Evolutionary conservation across 768 basidiomycete species (phyloP).

Genomic region (Naematelia aurantialba): DNA sequence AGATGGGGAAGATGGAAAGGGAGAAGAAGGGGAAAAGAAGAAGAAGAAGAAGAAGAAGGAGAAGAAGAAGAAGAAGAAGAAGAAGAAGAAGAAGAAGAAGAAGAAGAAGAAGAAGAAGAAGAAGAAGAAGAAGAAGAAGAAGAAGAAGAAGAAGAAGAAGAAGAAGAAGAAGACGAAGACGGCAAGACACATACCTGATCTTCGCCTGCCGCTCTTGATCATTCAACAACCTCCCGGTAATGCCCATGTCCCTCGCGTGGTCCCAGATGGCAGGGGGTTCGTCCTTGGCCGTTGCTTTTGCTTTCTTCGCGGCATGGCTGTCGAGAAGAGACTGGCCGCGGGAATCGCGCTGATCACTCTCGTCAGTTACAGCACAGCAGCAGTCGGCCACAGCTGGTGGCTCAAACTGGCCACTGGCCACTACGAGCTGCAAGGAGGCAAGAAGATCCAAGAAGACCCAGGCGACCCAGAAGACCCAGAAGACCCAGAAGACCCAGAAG

Average conservation of each 20-base stretch:
- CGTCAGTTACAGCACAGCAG: no score
- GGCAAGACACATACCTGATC: slow-evolving; percentile 55
- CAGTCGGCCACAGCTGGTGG: no score
- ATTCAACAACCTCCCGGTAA: slow-evolving; percentile 85
- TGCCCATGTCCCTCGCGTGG: slow-evolving; percentile 79
- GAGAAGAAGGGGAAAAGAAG: no score
- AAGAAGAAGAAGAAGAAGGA: background rate
- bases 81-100: background rate
- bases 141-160: no score
- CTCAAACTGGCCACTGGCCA: no score
- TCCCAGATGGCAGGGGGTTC: slow-evolving; percentile 79
- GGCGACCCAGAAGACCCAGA: no score
- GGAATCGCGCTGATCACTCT: slow-evolving; percentile 30
- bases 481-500: background rate
- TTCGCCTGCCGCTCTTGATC: slow-evolving; percentile 73
- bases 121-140: background rate
- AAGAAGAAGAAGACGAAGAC: background rate
- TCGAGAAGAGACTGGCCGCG: slow-evolving; percentile 46
- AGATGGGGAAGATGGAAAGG: no score
- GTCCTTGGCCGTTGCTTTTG: slow-evolving; percentile 52
- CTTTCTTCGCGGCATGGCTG: slow-evolving; percentile 46
- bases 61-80: background rate
- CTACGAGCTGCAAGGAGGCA: no score
- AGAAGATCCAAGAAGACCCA: no score
- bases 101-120: background rate